Base-by-base conservation (phyloP, 805 yeast species). In the Lachancea sp. region DNA sequence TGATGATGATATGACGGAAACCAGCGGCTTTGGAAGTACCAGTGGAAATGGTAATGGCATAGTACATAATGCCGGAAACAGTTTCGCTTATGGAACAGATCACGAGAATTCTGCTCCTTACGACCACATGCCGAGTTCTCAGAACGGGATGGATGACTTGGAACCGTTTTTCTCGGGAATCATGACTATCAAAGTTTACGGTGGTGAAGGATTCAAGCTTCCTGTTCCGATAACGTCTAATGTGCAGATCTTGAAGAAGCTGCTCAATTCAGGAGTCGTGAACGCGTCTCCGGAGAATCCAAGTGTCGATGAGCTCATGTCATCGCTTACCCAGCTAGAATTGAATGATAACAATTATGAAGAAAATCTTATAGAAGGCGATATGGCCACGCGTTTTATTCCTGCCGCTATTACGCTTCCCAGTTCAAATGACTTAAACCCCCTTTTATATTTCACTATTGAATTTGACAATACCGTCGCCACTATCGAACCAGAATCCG, bases 401-500 rank as follows among this genome's bases (percentile, higher is more conserved):
- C 80, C 86, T 30, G 71, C 81, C 12, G 67, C 73, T 31, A 67
- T 77, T 33, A 65, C 75, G 35, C 65, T 76, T 32, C 80, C 84
- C 12, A 72, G 74, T 22, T 56, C 78, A 49, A 69, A 70, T 38
- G 65, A 72, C 25, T 71, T 76, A 46, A 78, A 77, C 50, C 76
- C 92, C 13, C 71, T 95, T 45, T 72, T 92, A 28, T 86, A 85
- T 61, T 74, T 89, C 54, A 87, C 95, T 2, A 71, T 92, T 33
- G 99, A 92, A 63, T 90, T 88, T 58, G 99, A 92, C 64, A 92
- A 92, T 63, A 87, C 90, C 37, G 92, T 89, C 49, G 82, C 92
- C 48, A 74, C 88, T 12, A 78, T 90, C 37, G 95, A 88, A 50
- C 92, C 97, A 2, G 77, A 80, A 21, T 77, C 83, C 39, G 96